These are phyloP conservation scores for Trichoderma koningiopsis DNA, from an alignment of 2,329 filamentous ascomycete species.

Conservation along the genomic window DNA sequence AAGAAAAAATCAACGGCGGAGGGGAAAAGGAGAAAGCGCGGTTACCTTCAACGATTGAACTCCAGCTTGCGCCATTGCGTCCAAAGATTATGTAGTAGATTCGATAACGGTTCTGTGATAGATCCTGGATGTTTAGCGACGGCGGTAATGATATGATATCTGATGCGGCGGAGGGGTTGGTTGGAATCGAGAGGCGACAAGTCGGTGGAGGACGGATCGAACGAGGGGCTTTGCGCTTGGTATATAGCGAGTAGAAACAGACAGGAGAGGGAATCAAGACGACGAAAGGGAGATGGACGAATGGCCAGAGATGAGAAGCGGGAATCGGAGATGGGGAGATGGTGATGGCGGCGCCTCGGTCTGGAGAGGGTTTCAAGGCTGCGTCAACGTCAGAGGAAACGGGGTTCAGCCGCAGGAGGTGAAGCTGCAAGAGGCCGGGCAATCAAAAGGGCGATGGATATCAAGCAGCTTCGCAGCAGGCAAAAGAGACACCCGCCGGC, in stretches of 20 bases:
- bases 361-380: constrained; percentile 29
- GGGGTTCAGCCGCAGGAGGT: constrained; percentile 43
- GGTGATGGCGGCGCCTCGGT: constrained; percentile 37
- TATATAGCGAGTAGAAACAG: background rate
- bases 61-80: constrained; percentile 73
- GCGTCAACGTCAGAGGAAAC: constrained; percentile 42
- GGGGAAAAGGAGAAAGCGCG: constrained; percentile 32
- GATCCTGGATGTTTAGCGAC: constrained; percentile 8
- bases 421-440: constrained; percentile 29
- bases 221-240: constrained; percentile 15
- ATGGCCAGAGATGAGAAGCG: constrained; percentile 5
- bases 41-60: constrained; percentile 86
- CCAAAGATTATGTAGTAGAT: constrained; percentile 25
- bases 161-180: constrained; percentile 22
- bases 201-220: constrained; percentile 19
- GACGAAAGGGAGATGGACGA: constrained; percentile 5
- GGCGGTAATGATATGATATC: constrained; percentile 1
- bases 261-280: constrained; percentile 4
- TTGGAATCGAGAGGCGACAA: constrained; percentile 9
- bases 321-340: constrained; percentile 24
- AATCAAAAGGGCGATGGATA: constrained; percentile 23
- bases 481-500: constrained; percentile 5
- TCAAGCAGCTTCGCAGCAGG: constrained; percentile 12
- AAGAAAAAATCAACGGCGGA: constrained; percentile 16
- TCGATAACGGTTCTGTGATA: constrained; percentile 2